These are phyloP conservation scores for Juncus inflexus DNA, from an alignment of 176 grass and related monocot species.

Conservation along the genomic window DNA sequence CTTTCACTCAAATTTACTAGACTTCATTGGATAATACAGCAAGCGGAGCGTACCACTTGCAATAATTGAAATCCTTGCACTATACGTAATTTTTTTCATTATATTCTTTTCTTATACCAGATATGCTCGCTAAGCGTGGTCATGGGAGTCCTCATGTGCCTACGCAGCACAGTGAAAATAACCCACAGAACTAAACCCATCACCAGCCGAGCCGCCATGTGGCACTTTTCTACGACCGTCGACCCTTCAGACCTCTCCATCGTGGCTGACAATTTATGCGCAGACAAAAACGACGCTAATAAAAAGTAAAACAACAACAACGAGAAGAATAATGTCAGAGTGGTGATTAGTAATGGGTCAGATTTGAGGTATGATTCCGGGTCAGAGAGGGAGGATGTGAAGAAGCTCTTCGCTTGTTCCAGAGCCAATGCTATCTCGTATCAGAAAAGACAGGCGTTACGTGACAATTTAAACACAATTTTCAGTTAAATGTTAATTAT, in stretches of 20 bases:
- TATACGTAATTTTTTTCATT: too few species aligned
- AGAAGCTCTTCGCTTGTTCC: slow-evolving; percentile 22
- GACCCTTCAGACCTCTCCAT: slow-evolving; percentile 45
- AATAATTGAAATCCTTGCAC: too few species aligned
- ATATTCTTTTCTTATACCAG: slow-evolving; percentile 23
- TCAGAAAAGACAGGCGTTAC: slow-evolving; percentile 93
- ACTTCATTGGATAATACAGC: too few species aligned
- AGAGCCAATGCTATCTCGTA: slow-evolving; percentile 50
- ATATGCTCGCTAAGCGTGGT: slow-evolving; percentile 68
- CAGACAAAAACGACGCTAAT: too few species aligned
- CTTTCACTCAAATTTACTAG: too few species aligned
- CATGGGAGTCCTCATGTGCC: slow-evolving; percentile 62
- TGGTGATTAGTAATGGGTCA: neutral
- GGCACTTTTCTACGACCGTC: slow-evolving; percentile 79
- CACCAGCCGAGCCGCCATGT: slow-evolving; percentile 72
- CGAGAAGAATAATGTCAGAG: neutral
- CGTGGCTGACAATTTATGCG: too few species aligned
- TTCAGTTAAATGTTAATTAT: too few species aligned
- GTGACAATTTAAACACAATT: too few species aligned
- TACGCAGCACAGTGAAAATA: slow-evolving; percentile 83
- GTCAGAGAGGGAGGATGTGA: neutral
- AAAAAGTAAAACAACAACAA: too few species aligned
- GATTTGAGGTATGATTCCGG: neutral
- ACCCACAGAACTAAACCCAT: slow-evolving; percentile 89
- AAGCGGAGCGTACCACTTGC: too few species aligned